A percentile compares a stretch with the other conserved stretches of the same genome.
phyloP scores from a whole-genome alignment of 1,139 yeast genomes.

The Pneumocystis canis region DNA sequence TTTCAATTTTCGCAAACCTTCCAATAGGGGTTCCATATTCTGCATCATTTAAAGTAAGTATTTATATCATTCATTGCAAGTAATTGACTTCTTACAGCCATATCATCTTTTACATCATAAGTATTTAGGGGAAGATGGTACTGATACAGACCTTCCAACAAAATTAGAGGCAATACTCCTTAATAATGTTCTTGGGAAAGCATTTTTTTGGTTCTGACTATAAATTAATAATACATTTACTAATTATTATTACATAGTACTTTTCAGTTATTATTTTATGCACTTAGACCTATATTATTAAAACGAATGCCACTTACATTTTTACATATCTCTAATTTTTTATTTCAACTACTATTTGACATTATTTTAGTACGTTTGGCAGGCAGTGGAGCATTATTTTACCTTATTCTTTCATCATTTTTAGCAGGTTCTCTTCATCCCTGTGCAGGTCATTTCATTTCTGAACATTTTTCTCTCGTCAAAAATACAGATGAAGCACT shows the following conservation, averaged over 20 bases:
- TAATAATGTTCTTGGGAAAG: slow-evolving; percentile 69
- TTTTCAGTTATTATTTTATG: slow-evolving; percentile 77
- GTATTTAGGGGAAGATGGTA: slow-evolving; percentile 69
- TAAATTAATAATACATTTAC: neutral
- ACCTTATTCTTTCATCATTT: slow-evolving; percentile 63
- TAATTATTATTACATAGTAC: slow-evolving; percentile 34
- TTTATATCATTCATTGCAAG: neutral
- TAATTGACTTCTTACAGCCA: slow-evolving; percentile 28
- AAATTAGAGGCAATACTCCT: slow-evolving; percentile 55
- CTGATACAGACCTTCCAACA: slow-evolving; percentile 84
- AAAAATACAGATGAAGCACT: slow-evolving; percentile 29
- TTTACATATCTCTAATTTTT: slow-evolving; percentile 37
- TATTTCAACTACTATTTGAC: slow-evolving; percentile 48
- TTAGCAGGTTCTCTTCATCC: slow-evolving; percentile 89
- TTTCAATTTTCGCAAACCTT: slow-evolving; percentile 60
- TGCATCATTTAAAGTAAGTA: slow-evolving; percentile 52
- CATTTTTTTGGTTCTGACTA: slow-evolving; percentile 39
- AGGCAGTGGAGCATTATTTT: slow-evolving; percentile 52
- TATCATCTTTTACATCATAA: slow-evolving; percentile 87
- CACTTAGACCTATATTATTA: slow-evolving; percentile 76
- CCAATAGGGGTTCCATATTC: slow-evolving; percentile 86
- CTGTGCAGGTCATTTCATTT: slow-evolving; percentile 87
- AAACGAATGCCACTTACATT: slow-evolving; percentile 60
- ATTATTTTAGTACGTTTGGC: slow-evolving; percentile 38
- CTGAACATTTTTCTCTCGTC: slow-evolving; percentile 74